Base-by-base conservation (phyloP, 306 rosid genomes). In the Vachellia pachyceras region DNA sequence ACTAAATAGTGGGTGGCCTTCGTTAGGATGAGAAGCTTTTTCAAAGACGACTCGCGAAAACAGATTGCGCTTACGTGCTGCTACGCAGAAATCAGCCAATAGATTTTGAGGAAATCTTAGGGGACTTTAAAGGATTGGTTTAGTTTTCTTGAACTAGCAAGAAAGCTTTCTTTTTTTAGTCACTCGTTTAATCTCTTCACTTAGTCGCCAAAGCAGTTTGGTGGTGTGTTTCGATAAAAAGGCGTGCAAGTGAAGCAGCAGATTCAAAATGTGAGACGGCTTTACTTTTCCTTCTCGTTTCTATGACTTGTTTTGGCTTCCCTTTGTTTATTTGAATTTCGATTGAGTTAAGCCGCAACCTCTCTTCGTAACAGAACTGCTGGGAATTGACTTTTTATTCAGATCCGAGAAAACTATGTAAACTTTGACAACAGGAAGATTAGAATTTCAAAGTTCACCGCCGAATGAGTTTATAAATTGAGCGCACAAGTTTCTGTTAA, bases 141-240 rank as follows among this genome's bases (percentile, higher is more conserved):
- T 82, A 70, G 85, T 46, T 88, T 83, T 50, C 89, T 85, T 90
- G 82, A 84, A 82, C 79, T 47, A 80, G 46, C 80, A 79, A 81
- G 72, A 76, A 84, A 90, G 86, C 85, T 76, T 80, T 83, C 75
- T 85, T 85, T n/a, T 63, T 23, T 64, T 72, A 22, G 44, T 39
- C 45, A 42, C 15, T 14, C 6, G 37, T 84, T 10, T 70, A 71
- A 85, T 90, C 88, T 83, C 92, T 89, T 94, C 79, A 83, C 98
- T 87, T 94, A 68, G 94, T 91, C 96, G 96, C 82, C 94, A 90
- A 87, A 82, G 79, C 74, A 81, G 82, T 84, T 88, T 74, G 90
- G 84, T 74, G 90, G 84, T 86, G 79, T 76, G 49, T 80, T 69
- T 80, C 39, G 77, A 82, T 44, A 63, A 73, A 71, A 63, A 29